Base-by-base conservation (phyloP, 495 filamentous ascomycete species). In the Parathielavia appendiculata region DNA sequence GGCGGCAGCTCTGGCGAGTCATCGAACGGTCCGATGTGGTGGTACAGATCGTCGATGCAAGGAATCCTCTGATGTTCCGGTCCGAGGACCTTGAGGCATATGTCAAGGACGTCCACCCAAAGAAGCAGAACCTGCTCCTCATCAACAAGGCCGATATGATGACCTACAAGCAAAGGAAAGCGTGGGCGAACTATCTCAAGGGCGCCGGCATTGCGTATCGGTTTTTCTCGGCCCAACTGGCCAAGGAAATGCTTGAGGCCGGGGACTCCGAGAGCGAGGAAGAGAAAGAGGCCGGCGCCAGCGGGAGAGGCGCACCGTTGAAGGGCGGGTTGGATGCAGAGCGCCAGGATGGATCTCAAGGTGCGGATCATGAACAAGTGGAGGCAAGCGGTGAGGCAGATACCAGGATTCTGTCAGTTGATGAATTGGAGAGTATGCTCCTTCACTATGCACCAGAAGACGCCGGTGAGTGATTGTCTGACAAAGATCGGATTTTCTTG, bases 121-220 rank as follows among this genome's bases (percentile, higher is more conserved):
- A 81, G 67, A 99, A 99, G 79, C 81, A 88, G 62, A 99, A 99
- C 70, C 66, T 99, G 65, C 73, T 99, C 46, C 76, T 99, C 39
- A 90, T 99, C 54, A 99, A 99, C 76, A 99, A 99, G 81, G 92
- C 95, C 41, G 95, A 99, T 77, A 95, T 99, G 95, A 90, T 99
- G 90, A 93, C 91, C 16, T 71, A 84, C 54, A 83, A 85, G 63
- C 95, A 99, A 72, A 76, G 95, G 64, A 83, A 83, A 64, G 76
- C 77, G 1, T 99, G 95, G 95, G 91, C 92, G 9, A 81, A 87
- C 53, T 91, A 95, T 66, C 95, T 99, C 61, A 86, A 89, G 65
- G 77, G 81, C 54, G 81, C 86, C 26, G 81, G 84, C 14, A 93
- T 99, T 65, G 83, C 85, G 55, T 99, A 91, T 75, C 87, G 83